Base-by-base conservation (phyloP, 2,329 filamentous ascomycete genomes). In the Paraphaeosphaeria minitans region DNA sequence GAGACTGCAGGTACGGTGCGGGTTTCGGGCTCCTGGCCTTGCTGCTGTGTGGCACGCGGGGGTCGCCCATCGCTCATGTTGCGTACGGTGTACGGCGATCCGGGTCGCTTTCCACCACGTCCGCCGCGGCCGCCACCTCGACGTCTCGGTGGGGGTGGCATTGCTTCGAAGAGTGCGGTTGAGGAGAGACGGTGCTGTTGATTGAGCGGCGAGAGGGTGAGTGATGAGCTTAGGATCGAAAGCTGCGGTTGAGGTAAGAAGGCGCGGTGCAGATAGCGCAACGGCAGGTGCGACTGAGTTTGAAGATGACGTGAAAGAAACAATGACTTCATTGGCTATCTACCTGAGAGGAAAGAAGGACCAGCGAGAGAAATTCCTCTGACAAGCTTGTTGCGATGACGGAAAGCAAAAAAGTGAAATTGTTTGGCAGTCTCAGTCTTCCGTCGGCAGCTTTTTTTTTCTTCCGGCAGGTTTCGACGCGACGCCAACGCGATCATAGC, bases 1-100 rank as follows among this genome's bases (percentile, higher is more conserved):
- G 64, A 61, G 39, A 72, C 64, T 19, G 62, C 27, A 22, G 33
- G 22, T 42, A 33, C 19, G n/a, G 24, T n/a, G 24, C 13, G 27
- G 22, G 27, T 21, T 9, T 29, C 24, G 8, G 37, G 45, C 21
- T 47, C 29, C 19, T 24, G 24, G 14, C 43, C 41, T 21, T 55
- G 58, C 57, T 71, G 68, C 57, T 69, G 67, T 53, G 70, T 66
- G 12, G 68, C 62, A 59, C 63, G 68, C 41, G 66, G 63, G 52
- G 68, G 64, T 62, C 69, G 70, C 43, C 50, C 61, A 35, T 47
- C 63, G 52, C 46, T 29, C 19, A 48, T 27, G 41, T 24, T 52
- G 19, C 39, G 47, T 16, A 57, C 51, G 12, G 29, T 41, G 46
- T 60, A 57, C 3, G 58, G 58, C 31, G 47, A 46, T 5, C 41